These are phyloP conservation scores for Tuber umbilicatum DNA, from an alignment of 495 filamentous ascomycete genomes.

Conservation along the genomic window DNA sequence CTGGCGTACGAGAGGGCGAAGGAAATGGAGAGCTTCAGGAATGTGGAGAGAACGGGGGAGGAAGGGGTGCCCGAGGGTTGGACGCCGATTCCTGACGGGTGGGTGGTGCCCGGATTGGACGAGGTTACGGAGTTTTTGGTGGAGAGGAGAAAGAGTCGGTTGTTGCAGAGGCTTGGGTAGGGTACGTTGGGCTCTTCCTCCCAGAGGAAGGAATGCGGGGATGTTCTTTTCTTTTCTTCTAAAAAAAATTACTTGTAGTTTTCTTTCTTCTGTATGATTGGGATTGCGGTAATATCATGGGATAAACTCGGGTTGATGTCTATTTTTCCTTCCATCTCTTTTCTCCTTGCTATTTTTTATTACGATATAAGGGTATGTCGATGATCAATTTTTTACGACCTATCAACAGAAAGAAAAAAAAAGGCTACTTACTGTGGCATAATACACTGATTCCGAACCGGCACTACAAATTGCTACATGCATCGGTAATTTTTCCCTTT, in stretches of 20 bases:
- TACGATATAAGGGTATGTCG: background rate
- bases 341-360: background rate
- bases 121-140: constrained; percentile 91
- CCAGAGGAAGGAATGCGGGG: background rate
- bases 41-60: constrained; percentile 47
- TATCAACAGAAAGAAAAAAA: background rate
- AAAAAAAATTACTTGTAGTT: background rate
- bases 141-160: constrained; percentile 70
- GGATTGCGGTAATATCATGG: background rate
- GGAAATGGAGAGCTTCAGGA: constrained; percentile 72
- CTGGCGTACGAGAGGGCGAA: constrained; percentile 74
- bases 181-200: constrained; percentile 1
- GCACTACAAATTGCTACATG: background rate
- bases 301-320: background rate
- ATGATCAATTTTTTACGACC: background rate
- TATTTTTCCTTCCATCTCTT: background rate
- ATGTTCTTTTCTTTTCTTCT: background rate
- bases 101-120: constrained; percentile 76
- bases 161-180: constrained; percentile 73
- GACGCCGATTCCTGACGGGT: constrained; percentile 77
- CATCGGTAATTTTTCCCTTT: background rate
- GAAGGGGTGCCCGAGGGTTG: constrained; percentile 54
- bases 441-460: background rate
- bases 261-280: background rate
- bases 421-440: background rate